phyloP scores from a whole-genome alignment of 225 moss, liverwort and hornwort genomes.

The Asterella californica region DNA sequence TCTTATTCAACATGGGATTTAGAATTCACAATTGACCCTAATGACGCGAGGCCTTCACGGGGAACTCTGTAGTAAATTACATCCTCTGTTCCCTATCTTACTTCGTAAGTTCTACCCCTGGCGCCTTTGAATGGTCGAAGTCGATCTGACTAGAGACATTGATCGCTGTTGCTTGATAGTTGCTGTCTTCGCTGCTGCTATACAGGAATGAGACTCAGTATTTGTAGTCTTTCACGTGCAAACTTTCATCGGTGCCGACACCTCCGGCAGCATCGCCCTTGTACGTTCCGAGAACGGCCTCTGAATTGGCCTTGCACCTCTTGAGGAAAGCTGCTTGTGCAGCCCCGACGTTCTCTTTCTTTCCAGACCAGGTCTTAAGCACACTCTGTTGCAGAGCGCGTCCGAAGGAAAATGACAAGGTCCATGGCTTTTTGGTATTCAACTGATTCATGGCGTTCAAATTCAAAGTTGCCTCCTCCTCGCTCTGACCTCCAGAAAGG shows the following conservation, averaged over 20 bases:
- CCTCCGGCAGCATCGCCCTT: constrained; percentile 45
- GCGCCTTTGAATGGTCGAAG: constrained; percentile 2
- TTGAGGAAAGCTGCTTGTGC: constrained; percentile 36
- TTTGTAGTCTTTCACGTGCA: constrained; percentile 47
- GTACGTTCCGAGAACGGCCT: constrained; percentile 43
- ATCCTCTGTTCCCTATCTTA: constrained; percentile 12
- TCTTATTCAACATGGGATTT: constrained; percentile 23
- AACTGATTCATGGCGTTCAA: constrained; percentile 48
- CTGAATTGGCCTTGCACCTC: constrained; percentile 46
- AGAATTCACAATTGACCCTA: constrained; percentile 22
- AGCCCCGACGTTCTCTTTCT: constrained; percentile 32
- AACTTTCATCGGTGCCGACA: constrained; percentile 36
- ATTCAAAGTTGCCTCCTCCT: constrained; percentile 46
- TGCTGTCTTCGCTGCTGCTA: not conserved
- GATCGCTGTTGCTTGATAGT: not conserved
- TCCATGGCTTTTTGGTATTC: constrained; percentile 44
- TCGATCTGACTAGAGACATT: not conserved
- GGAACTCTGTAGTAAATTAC: constrained; percentile 14
- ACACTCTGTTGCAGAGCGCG: constrained; percentile 44
- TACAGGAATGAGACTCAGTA: constrained; percentile 29
- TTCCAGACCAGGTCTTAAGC: constrained; percentile 48
- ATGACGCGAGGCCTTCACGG: constrained; percentile 1
- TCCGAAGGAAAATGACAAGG: constrained; percentile 47
- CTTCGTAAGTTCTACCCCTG: constrained; percentile 1
- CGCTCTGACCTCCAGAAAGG: constrained; percentile 50